These are phyloP conservation scores for Suillus discolor DNA, from an alignment of 768 basidiomycete species.

Conservation along the genomic window DNA sequence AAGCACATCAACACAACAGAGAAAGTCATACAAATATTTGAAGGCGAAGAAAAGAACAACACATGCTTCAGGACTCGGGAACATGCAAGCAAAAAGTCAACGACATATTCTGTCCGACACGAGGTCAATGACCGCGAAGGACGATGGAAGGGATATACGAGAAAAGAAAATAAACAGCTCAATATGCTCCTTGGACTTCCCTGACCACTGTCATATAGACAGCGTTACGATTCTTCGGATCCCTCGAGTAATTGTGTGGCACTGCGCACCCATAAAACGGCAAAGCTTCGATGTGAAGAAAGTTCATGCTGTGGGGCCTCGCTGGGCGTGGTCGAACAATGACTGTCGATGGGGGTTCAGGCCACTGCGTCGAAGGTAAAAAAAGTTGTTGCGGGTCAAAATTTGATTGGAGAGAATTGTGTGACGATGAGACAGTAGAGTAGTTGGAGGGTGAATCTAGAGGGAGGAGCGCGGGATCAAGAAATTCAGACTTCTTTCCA, in stretches of 20 bases:
- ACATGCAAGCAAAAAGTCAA: background rate
- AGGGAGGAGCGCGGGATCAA: constrained; percentile 14
- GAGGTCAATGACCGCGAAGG: background rate
- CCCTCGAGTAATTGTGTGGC: background rate
- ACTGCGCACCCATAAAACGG: constrained; percentile 7
- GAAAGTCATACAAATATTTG: background rate
- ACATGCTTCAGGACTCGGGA: background rate
- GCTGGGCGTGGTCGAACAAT: constrained; percentile 14
- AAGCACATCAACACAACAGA: background rate
- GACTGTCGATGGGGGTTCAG: constrained; percentile 20
- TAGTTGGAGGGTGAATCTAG: constrained; percentile 28
- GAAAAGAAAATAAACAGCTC: background rate
- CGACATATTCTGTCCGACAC: background rate
- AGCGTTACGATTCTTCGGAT: constrained; percentile 23
- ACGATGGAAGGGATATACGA: background rate
- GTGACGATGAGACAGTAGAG: constrained; percentile 30
- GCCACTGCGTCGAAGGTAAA: constrained; percentile 23
- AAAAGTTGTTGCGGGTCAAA: constrained; percentile 24
- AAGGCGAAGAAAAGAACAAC: background rate
- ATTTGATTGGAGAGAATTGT: constrained; percentile 32
- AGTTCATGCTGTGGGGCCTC: constrained; percentile 14
- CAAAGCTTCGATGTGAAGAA: background rate
- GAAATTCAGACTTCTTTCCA: constrained; percentile 17
- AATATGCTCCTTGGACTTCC: constrained; percentile 30
- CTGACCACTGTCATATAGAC: constrained; percentile 49